These are phyloP conservation scores for Zygotorulaspora mrakii DNA, from an alignment of 1,139 yeast species.

Conservation along the genomic window DNA sequence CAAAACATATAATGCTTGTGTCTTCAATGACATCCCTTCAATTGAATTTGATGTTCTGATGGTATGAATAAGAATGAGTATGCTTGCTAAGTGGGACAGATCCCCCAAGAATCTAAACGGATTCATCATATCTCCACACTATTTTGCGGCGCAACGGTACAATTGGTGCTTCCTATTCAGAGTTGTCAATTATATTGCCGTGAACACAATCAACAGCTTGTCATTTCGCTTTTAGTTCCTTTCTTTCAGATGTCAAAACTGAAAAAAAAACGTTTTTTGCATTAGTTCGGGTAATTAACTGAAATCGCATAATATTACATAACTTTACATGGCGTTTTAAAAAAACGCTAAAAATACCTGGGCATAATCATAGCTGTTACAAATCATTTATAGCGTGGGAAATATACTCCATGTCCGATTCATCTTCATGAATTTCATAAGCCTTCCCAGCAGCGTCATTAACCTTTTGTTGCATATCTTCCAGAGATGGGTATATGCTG, in stretches of 20 bases:
- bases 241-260: too few relatives aligned
- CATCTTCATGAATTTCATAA: constrained; percentile 3
- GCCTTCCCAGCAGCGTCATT: neutral
- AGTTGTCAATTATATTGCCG: neutral
- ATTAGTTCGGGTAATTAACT: neutral
- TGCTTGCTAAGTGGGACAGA: constrained; percentile 76
- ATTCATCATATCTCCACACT: constrained; percentile 36
- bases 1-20: constrained; percentile 73
- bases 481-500: constrained; percentile 11
- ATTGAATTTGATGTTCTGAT: constrained; percentile 64
- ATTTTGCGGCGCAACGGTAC: neutral
- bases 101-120: constrained; percentile 62
- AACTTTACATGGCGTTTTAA: too few relatives aligned
- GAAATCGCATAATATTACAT: constrained; percentile 1
- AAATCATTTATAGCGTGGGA: constrained; percentile 6
- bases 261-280: neutral
- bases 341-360: too few relatives aligned
- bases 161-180: neutral
- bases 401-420: neutral
- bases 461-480: constrained; percentile 5
- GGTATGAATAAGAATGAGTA: constrained; percentile 67
- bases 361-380: constrained; percentile 1
- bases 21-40: constrained; percentile 82
- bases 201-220: neutral
- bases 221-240: neutral